phyloP scores from a whole-genome alignment of 805 yeast species.

The Kodamaea neixiangensis region DNA sequence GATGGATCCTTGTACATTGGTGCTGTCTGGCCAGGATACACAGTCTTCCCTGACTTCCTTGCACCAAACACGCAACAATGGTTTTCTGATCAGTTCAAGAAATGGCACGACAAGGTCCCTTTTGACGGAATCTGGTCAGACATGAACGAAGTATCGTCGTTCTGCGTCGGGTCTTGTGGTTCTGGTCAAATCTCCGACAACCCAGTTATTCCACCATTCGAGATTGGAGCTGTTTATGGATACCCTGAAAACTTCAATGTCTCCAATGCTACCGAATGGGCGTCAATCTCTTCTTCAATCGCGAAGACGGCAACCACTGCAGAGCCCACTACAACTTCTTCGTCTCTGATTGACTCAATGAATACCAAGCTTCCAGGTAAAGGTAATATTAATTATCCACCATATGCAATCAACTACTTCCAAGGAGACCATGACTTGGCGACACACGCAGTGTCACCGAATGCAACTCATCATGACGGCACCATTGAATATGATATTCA shows the following conservation, averaged over 20 bases:
- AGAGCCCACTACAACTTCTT: slow-evolving; percentile 11
- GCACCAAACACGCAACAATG: slow-evolving; percentile 21
- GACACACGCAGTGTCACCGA: slow-evolving; percentile 27
- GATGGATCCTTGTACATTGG: slow-evolving; percentile 31
- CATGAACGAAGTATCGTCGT: slow-evolving; percentile 30
- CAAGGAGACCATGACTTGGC: slow-evolving; percentile 26
- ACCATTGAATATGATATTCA: slow-evolving; percentile 29
- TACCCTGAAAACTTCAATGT: slow-evolving; percentile 21
- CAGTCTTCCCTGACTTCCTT: slow-evolving; percentile 31
- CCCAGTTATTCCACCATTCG: slow-evolving; percentile 22
- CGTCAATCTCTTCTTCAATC: slow-evolving; percentile 14
- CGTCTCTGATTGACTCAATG: slow-evolving; percentile 14
- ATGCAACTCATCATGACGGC: slow-evolving; percentile 31
- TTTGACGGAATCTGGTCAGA: slow-evolving; percentile 27
- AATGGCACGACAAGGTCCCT: slow-evolving; percentile 20
- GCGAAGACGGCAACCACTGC: slow-evolving; percentile 15
- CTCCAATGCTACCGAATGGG: slow-evolving; percentile 19
- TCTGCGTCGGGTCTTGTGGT: slow-evolving; percentile 36
- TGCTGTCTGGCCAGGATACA: slow-evolving; percentile 34
- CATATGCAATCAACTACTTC: slow-evolving; percentile 30
- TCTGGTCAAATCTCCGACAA: slow-evolving; percentile 17
- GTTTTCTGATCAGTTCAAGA: slow-evolving; percentile 23
- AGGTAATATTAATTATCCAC: slow-evolving; percentile 36
- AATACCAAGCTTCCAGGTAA: slow-evolving; percentile 24
- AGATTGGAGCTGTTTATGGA: slow-evolving; percentile 12